phyloP scores from a whole-genome alignment of 2,329 filamentous ascomycete species.

The Podosphaera aphanis region DNA sequence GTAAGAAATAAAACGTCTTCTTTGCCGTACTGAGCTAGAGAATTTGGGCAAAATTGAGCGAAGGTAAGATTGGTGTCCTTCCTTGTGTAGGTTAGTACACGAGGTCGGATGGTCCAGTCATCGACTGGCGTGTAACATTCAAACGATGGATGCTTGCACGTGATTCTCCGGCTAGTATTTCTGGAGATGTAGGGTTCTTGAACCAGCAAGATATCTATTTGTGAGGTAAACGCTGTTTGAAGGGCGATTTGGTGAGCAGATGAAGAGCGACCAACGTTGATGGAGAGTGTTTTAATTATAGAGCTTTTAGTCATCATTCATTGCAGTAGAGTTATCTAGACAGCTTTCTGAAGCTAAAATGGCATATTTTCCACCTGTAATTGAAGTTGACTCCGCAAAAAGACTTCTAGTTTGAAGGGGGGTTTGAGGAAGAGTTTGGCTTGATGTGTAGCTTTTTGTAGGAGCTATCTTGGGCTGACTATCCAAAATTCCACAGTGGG shows the following conservation, averaged over 20 bases:
- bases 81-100: not conserved
- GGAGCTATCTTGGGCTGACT: not conserved
- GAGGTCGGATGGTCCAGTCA: not conserved
- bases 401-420: not conserved
- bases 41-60: too few relatives aligned
- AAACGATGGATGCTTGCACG: not conserved
- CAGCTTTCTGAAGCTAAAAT: not conserved
- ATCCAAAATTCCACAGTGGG: not conserved
- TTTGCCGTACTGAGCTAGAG: too few relatives aligned
- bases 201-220: not conserved
- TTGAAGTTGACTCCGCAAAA: not conserved
- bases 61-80: too few relatives aligned
- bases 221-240: not conserved
- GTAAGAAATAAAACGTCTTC: too few relatives aligned
- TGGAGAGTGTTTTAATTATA: not conserved
- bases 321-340: not conserved
- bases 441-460: not conserved
- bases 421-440: not conserved
- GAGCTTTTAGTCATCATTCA: not conserved
- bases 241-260: slow-evolving; percentile 1
- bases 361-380: not conserved
- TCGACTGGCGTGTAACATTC: not conserved
- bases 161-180: not conserved
- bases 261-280: slow-evolving; percentile 1
- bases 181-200: not conserved